Percentiles rank a stretch among this genome's conserved stretches.
Conservation (phyloP, 345 rosid genomes). For the Sonneratia caseolaris region DNA sequence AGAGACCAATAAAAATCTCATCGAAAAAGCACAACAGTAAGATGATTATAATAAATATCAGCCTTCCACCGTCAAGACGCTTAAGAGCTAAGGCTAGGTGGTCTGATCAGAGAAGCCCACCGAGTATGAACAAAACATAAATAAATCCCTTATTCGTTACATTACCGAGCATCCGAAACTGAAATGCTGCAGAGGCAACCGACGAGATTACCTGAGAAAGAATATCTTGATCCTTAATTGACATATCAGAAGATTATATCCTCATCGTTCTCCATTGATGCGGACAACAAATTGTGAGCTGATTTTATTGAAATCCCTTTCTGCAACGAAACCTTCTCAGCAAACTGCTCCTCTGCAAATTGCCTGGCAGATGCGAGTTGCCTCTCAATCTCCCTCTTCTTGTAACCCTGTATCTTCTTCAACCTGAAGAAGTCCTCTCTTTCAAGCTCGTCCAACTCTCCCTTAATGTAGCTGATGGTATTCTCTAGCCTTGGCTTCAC, state of each 20-base stretch:
- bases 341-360: conserved; percentile 62
- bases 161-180: not conserved
- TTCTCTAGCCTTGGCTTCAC: conserved; percentile 86
- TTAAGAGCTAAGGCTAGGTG: too few relatives aligned
- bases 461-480: conserved; percentile 72
- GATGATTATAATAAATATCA: not conserved
- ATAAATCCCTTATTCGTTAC: not conserved
- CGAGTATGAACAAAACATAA: not conserved
- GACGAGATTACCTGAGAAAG: not conserved
- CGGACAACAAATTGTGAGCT: conserved; percentile 52
- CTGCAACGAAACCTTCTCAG: conserved; percentile 61
- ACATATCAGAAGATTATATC: conserved; percentile 67
- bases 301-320: conserved; percentile 54
- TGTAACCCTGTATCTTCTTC: conserved; percentile 61
- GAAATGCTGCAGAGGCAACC: not conserved
- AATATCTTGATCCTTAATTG: not conserved
- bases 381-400: conserved; percentile 61
- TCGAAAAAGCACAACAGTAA: not conserved
- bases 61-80: not conserved
- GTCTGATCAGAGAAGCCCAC: not conserved
- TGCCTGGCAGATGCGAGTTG: conserved; percentile 13
- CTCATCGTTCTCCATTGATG: conserved; percentile 51
- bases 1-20: not conserved
- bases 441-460: conserved; percentile 89
- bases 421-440: conserved; percentile 89